Evolutionary conservation across 1,284 basidiomycete genomes (phyloP).

Genomic region (Baeospora myosura): DNA sequence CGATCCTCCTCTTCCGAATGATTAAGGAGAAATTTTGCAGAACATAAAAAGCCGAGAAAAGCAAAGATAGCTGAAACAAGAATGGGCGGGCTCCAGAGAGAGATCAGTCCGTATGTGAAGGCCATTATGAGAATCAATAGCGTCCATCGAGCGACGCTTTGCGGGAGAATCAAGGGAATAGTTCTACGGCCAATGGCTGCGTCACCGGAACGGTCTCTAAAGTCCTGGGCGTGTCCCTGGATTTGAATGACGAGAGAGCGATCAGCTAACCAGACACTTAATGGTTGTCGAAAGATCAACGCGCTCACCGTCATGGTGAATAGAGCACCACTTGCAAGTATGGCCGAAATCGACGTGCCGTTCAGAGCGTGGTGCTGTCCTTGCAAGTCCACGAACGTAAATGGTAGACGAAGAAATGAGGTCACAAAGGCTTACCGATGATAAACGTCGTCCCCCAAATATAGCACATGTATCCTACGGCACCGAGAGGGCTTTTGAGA

Average conservation of each 20-base stretch:
- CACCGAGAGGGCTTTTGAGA: conserved; percentile 25
- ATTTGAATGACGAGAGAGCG: no score
- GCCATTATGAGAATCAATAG: conserved; percentile 10
- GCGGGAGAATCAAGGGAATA: conserved; percentile 21
- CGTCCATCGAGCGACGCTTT: conserved; percentile 15
- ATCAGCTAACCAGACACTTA: no score
- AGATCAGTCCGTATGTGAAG: conserved; percentile 12
- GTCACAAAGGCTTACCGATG: conserved; percentile 19
- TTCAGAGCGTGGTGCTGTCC: conserved; percentile 15
- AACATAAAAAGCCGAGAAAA: conserved; percentile 3
- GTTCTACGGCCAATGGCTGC: conserved; percentile 23
- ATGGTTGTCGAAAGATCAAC: background rate
- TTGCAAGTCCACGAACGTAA: background rate
- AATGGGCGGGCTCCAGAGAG: conserved; percentile 13
- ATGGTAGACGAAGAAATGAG: background rate
- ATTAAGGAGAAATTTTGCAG: conserved; percentile 3
- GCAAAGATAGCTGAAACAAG: conserved; percentile 4
- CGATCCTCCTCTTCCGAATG: conserved; percentile 2
- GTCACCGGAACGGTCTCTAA: conserved; percentile 26
- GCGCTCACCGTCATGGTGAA: conserved; percentile 21
- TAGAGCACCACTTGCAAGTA: conserved; percentile 21
- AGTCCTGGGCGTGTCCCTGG: conserved; percentile 26
- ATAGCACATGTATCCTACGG: conserved; percentile 26
- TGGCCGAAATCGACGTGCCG: conserved; percentile 14
- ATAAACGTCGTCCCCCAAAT: conserved; percentile 28